phyloP scores from a whole-genome alignment of 2,329 filamentous ascomycete genomes.

The Helminthosporium solani region DNA sequence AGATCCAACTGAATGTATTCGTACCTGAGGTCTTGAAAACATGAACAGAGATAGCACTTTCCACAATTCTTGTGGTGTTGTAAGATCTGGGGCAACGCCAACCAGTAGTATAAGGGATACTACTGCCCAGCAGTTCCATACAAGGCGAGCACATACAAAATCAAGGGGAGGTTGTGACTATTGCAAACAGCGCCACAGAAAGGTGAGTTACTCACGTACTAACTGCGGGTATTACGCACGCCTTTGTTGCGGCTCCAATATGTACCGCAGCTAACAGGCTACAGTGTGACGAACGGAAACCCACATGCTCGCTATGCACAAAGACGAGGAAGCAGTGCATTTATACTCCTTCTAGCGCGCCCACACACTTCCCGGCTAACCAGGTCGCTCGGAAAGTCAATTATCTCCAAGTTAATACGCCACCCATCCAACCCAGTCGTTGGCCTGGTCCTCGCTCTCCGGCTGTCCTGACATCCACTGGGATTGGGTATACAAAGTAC shows the following conservation, averaged over 20 bases:
- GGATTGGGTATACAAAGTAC: conserved; percentile 4
- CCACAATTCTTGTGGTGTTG: no score
- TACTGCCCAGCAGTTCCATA: neutral
- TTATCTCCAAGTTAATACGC: neutral
- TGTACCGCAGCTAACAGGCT: neutral
- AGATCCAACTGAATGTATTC: no score
- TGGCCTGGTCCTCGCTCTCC: conserved; percentile 5
- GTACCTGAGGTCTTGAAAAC: no score
- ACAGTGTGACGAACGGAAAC: conserved; percentile 8
- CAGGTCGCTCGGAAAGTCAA: neutral
- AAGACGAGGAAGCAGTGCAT: conserved; percentile 1
- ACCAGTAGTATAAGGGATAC: neutral
- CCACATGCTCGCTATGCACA: conserved; percentile 5
- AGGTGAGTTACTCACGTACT: conserved; percentile 1
- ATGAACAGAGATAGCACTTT: no score
- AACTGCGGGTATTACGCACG: neutral
- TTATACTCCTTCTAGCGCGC: neutral
- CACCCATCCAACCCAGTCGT: neutral
- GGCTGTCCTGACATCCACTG: neutral
- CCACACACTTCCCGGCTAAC: neutral
- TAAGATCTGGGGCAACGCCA: neutral
- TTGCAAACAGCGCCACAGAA: conserved; percentile 10
- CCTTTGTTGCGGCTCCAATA: neutral
- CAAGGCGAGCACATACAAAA: conserved; percentile 10
- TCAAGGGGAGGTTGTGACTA: conserved; percentile 8